These are phyloP conservation scores for Ajuga chamaepitys DNA, from an alignment of 257 asterid genomes.

Conservation along the genomic window DNA sequence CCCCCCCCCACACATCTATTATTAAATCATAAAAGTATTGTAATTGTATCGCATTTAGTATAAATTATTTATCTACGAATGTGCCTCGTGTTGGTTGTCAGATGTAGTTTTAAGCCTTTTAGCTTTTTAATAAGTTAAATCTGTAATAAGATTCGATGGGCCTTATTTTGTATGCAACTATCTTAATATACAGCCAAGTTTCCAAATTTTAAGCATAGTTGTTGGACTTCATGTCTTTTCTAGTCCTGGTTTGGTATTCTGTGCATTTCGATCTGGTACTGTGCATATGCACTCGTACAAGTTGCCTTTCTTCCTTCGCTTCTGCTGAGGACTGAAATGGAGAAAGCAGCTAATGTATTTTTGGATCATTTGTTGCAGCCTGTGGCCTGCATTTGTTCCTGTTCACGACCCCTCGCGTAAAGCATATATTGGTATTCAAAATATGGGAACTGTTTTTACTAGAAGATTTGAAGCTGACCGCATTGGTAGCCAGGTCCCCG, in stretches of 20 bases:
- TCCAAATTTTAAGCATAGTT: not conserved
- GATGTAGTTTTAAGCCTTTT: not conserved
- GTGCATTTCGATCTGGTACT: not conserved
- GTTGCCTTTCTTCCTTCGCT: not conserved
- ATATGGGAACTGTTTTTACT: conserved; percentile 91
- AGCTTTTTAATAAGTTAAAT: not conserved
- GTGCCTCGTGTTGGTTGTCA: not conserved
- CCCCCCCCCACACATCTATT: no score
- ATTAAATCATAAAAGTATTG: no score
- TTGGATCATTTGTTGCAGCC: conserved; percentile 46
- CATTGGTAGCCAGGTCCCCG: conserved; percentile 88
- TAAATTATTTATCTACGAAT: not conserved
- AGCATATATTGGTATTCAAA: conserved; percentile 95
- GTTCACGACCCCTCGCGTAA: conserved; percentile 93
- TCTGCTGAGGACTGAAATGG: conserved; percentile 12
- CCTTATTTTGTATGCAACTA: not conserved
- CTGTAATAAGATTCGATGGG: not conserved
- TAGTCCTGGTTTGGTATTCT: conserved; percentile 7
- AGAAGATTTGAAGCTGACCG: conserved; percentile 96
- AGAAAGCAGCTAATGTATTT: conserved; percentile 9
- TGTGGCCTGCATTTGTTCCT: conserved; percentile 99
- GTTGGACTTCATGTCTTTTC: conserved; percentile 2
- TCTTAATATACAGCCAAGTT: not conserved
- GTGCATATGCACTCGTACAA: not conserved
- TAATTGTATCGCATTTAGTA: not conserved